phyloP scores from a whole-genome alignment of 306 rosid genomes.

The Begonia peltatifolia region DNA sequence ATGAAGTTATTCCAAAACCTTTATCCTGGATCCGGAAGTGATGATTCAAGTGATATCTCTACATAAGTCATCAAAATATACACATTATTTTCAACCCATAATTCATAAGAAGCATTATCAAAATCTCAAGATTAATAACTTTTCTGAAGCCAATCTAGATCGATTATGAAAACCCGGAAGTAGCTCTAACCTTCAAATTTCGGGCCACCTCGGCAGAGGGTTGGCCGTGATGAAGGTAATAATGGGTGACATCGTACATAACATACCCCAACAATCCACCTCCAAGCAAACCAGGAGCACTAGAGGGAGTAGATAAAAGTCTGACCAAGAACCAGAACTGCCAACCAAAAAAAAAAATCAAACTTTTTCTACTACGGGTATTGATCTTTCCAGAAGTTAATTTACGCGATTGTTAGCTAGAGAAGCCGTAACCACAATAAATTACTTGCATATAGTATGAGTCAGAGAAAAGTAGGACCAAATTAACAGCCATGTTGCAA shows the following conservation, averaged over 20 bases:
- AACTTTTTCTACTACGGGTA: too few relatives aligned
- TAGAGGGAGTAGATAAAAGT: slow-evolving; percentile 55
- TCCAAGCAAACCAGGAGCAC: slow-evolving; percentile 72
- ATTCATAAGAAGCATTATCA: neutral
- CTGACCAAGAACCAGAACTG: slow-evolving; percentile 81
- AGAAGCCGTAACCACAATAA: too few relatives aligned
- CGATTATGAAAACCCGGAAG: neutral
- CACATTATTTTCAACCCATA: neutral
- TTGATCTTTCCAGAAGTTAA: too few relatives aligned
- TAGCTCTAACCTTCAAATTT: slow-evolving; percentile 51
- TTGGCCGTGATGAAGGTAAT: slow-evolving; percentile 88
- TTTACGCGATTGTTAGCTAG: too few relatives aligned
- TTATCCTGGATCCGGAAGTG: slow-evolving; percentile 76
- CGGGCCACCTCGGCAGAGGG: slow-evolving; percentile 39
- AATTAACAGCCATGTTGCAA: neutral
- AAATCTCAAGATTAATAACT: neutral
- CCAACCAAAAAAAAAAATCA: slow-evolving; percentile 8
- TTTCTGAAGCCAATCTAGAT: too few relatives aligned
- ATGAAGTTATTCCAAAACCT: slow-evolving; percentile 90
- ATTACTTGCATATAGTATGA: neutral
- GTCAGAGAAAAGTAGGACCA: neutral
- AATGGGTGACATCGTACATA: slow-evolving; percentile 90
- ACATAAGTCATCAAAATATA: slow-evolving; percentile 5
- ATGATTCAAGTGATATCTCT: slow-evolving; percentile 87
- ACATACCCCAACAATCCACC: slow-evolving; percentile 94